Evolutionary conservation across 495 filamentous ascomycete species (phyloP).

Genomic region (Lindgomyces ingoldianus): DNA sequence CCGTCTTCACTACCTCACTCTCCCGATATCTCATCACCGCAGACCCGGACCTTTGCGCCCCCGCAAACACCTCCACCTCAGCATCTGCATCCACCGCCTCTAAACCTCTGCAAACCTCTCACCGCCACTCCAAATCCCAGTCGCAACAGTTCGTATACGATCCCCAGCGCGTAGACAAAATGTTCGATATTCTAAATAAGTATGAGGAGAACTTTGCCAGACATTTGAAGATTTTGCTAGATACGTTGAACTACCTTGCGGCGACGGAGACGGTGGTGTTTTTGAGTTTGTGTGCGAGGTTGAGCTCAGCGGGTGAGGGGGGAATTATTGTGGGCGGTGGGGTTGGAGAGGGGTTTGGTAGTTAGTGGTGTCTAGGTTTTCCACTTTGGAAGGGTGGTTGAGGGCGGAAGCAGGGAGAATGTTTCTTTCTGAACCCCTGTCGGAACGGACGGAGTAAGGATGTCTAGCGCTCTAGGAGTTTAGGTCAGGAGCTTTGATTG

Average conservation of each 20-base stretch:
- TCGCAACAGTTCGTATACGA: slow-evolving; percentile 51
- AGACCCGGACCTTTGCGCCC: slow-evolving; percentile 66
- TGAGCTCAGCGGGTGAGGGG: slow-evolving; percentile 74
- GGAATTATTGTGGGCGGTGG: slow-evolving; percentile 13
- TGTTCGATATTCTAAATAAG: slow-evolving; percentile 79
- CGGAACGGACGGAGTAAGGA: too few relatives aligned
- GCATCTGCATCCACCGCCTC: slow-evolving; percentile 41
- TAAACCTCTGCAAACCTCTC: slow-evolving; percentile 8
- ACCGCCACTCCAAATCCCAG: slow-evolving; percentile 42
- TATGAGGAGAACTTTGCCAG: slow-evolving; percentile 91
- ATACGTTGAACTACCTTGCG: slow-evolving; percentile 93
- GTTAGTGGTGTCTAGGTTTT: background rate
- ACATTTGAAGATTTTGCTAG: slow-evolving; percentile 87
- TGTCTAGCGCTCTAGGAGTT: too few relatives aligned
- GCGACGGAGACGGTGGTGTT: slow-evolving; percentile 96
- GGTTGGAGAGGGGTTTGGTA: background rate
- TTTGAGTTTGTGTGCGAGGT: slow-evolving; percentile 75
- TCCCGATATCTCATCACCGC: slow-evolving; percentile 74
- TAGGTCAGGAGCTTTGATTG: too few relatives aligned
- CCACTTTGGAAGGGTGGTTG: too few relatives aligned
- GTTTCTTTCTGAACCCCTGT: too few relatives aligned
- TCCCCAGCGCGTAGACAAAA: slow-evolving; percentile 68
- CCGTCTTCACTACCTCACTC: slow-evolving; percentile 78
- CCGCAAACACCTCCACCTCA: slow-evolving; percentile 43
- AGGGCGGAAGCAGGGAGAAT: too few relatives aligned